Base-by-base conservation (phyloP, 140 eudicot species). In the Ambrosia hybrid region DNA sequence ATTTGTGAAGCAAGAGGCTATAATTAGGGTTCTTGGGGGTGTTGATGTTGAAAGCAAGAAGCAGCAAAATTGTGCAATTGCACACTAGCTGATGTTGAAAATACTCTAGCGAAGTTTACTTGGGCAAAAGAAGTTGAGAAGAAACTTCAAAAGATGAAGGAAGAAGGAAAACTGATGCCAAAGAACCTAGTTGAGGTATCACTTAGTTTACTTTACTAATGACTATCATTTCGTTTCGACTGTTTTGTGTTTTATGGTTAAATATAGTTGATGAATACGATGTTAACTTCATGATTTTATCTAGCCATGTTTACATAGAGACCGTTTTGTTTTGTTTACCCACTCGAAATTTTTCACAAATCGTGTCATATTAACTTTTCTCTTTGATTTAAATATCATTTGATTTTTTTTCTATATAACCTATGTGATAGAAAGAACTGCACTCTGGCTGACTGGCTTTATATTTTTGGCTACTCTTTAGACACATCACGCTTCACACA, bases 111-210 rank as follows among this genome's bases (percentile, higher is more conserved):
- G 48, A 92, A 89, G 68, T 92, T 89, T 77, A 80, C 84, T 39
- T 92, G 98, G 98, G 98, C 98, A 39, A 89, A 80, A 78, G 90
- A 92, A 78, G 98, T 91, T 70, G 96, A 89, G 67, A 81, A 41
- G 82, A 92, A 92, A 76, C 59, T 92, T 68, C 83, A 87, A 83
- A 84, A 89, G 80, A 73, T 89, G 70, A 83, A 89, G 79, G 96
- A 81, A 37, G 96, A 92, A 83, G 98, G 98, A 78, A 92, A 92
- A 70, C 98, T 96, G 15, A 67, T 89, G 87, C 98, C 98, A 51
- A 92, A 78, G 85, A 87, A 75, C 74, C 57, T 92, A 86, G 89
- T 80, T 13, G 98, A 89, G 98, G 98, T 92, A 89, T 43, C 64
- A 14, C 48, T 74, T 41, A 51, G 33, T 30, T 34, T 11, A 15